Percentiles rank a stretch among this genome's conserved stretches.
Conservation (phyloP, 352 stramenopile species). For the Plasmopara muralis region DNA sequence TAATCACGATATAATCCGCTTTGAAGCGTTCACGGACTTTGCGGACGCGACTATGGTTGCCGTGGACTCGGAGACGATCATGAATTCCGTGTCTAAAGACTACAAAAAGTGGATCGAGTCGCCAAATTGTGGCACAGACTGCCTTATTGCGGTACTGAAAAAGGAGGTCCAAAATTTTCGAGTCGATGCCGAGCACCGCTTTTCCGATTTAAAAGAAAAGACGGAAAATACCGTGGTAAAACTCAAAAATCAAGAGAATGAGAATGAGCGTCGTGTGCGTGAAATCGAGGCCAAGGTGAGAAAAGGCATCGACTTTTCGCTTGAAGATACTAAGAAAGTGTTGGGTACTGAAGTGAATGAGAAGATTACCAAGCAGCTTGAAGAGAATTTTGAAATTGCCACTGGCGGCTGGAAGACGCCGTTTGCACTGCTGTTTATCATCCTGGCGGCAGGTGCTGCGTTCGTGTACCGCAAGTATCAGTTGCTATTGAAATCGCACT, state of each 20-base stretch:
- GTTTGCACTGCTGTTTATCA: constrained; percentile 65
- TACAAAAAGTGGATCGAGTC: constrained; percentile 81
- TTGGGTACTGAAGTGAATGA: constrained; percentile 56
- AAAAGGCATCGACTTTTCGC: constrained; percentile 51
- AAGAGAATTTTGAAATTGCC: constrained; percentile 53
- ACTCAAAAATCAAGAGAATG: constrained; percentile 63
- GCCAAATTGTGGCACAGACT: constrained; percentile 68
- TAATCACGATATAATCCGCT: constrained; percentile 82
- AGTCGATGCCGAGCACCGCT: constrained; percentile 74
- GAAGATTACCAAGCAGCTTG: constrained; percentile 75
- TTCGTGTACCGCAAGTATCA: constrained; percentile 84
- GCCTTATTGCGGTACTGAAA: constrained; percentile 65
- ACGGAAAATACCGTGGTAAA: constrained; percentile 75
- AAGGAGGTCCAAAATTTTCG: constrained; percentile 79
- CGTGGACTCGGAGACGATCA: constrained; percentile 60
- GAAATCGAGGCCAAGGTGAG: constrained; percentile 63
- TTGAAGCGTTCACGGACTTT: constrained; percentile 63
- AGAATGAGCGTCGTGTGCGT: constrained; percentile 67
- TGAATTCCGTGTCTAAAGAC: constrained; percentile 80
- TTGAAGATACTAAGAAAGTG: constrained; percentile 55
- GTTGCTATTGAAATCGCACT: constrained; percentile 79
- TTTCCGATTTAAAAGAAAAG: constrained; percentile 81
- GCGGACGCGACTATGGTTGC: constrained; percentile 31
- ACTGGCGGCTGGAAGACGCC: constrained; percentile 71
- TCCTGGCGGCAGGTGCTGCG: constrained; percentile 35